Base-by-base conservation (phyloP, 768 basidiomycete genomes). In the Porpolomopsis calyptriformis region DNA sequence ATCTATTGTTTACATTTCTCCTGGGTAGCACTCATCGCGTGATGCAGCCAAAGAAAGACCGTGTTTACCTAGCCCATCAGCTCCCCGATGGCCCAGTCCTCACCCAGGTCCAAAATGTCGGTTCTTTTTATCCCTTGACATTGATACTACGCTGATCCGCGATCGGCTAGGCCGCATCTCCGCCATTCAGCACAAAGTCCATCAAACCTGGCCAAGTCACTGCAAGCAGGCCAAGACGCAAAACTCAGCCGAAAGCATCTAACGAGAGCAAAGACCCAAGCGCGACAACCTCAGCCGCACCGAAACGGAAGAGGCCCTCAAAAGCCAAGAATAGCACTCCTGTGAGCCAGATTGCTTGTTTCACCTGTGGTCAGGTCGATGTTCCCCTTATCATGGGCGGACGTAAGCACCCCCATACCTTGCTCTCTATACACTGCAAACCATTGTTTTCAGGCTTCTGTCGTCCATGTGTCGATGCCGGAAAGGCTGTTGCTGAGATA, bases 381-480 rank as follows among this genome's bases (percentile, higher is more conserved):
- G 84, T 86, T 11, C 85, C 85, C 5, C 67, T 87, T n/a, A 75
- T 85, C 43, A 68, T 80, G 57, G 82, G 82, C 47, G 85, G 84
- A 34, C 72, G 85, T 85, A 52, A 71, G 83, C 71, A 27, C 23
- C 18, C 14, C n/a, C 40, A 20, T 19, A 45, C 24, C 22, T 40
- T 40, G 8, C 43, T 18, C 35, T 38, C 44, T 14, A 35, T 11
- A 10, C 1, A 39, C 14, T 26, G 50, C 33, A 16, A 7, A 37
- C 27, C 25, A 49, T 44, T n/a, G 1, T 35, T 12, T 39, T 3
- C 43, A 85, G 83, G 79, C 48, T 85, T 71, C 56, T 86, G 83
- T 62, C 74, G 82, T 18, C 72, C 73, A 9, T 85, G 83, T 50
- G 77, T 76, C 18, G 78, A 80, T 27, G 58, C 71, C 31, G 78